These are phyloP conservation scores for Metarhizium brunneum DNA, from an alignment of 2,329 filamentous ascomycete species.

Conservation along the genomic window DNA sequence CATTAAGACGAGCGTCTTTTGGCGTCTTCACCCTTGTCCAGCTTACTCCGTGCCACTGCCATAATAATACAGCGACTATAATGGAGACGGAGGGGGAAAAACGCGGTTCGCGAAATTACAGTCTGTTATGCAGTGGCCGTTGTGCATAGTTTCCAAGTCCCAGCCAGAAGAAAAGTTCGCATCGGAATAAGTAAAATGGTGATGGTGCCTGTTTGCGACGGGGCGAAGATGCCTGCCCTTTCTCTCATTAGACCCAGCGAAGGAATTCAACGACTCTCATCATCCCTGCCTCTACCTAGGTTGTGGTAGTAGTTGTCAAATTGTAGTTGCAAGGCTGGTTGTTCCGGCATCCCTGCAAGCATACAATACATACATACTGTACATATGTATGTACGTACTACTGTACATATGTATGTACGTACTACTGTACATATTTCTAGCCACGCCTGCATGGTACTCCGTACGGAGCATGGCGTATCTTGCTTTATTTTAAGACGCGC, in stretches of 20 bases:
- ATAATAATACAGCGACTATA: too few relatives aligned
- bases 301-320: too few relatives aligned
- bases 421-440: too few relatives aligned
- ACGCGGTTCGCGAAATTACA: slow-evolving; percentile 1
- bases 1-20: not conserved
- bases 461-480: not conserved
- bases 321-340: too few relatives aligned
- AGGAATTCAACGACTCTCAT: not conserved
- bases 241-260: not conserved
- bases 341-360: not conserved
- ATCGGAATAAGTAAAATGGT: too few relatives aligned
- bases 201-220: not conserved
- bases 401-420: too few relatives aligned
- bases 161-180: not conserved
- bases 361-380: too few relatives aligned
- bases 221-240: not conserved
- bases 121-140: not conserved
- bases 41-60: not conserved
- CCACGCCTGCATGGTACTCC: not conserved
- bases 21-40: not conserved
- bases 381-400: too few relatives aligned
- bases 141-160: not conserved
- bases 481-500: not conserved
- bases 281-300: not conserved
- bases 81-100: not conserved